phyloP scores from a whole-genome alignment of 1,139 yeast species.

The Pichia sp. region DNA sequence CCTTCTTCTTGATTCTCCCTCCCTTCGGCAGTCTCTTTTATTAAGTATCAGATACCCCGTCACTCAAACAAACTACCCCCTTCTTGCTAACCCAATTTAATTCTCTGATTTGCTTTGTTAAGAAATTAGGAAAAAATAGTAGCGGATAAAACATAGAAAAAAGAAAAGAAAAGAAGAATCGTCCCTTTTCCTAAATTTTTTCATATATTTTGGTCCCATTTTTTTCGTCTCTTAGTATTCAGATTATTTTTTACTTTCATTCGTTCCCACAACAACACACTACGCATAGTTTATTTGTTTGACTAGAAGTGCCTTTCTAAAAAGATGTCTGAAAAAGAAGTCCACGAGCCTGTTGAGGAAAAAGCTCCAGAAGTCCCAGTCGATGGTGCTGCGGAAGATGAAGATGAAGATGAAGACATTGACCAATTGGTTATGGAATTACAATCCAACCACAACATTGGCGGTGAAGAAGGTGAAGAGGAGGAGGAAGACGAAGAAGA shows the following conservation, averaged over 20 bases:
- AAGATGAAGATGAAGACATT: conserved; percentile 39
- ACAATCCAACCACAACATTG: conserved; percentile 56
- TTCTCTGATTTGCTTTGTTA: not conserved
- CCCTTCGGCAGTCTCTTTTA: conserved; percentile 16
- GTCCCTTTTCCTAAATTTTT: no score
- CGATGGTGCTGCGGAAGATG: conserved; percentile 10
- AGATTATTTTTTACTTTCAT: not conserved
- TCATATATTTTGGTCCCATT: not conserved
- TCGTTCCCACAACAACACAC: not conserved
- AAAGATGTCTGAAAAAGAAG: conserved; percentile 18
- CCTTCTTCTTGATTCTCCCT: not conserved
- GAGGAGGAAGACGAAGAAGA: conserved; percentile 51
- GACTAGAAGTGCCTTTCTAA: conserved; percentile 2
- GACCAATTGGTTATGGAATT: conserved; percentile 85
- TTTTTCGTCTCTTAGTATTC: not conserved
- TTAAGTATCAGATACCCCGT: conserved; percentile 17
- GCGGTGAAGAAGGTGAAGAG: conserved; percentile 35
- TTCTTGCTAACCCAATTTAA: not conserved
- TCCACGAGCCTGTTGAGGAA: conserved; percentile 18
- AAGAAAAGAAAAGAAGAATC: not conserved
- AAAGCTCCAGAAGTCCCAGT: conserved; percentile 14
- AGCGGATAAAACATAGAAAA: not conserved
- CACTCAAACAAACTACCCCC: not conserved
- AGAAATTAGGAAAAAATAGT: not conserved
- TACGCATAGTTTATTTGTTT: not conserved